Conservation (phyloP, 208 protist genomes). For the Leishmania amazonensis region DNA sequence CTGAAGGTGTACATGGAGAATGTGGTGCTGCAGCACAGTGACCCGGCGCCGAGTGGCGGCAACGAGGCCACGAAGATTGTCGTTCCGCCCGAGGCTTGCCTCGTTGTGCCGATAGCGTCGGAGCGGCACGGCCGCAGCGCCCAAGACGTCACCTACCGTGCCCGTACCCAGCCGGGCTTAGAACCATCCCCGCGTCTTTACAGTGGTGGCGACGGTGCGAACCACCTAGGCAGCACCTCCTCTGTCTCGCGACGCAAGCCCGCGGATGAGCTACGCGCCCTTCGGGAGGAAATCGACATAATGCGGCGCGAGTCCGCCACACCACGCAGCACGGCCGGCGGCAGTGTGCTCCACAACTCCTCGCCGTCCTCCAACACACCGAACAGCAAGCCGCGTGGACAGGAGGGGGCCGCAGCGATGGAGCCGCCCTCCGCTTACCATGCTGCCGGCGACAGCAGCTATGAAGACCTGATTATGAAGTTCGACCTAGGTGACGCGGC, state of each 20-base stretch:
- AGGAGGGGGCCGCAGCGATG: background rate
- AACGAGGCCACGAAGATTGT: conserved; percentile 26
- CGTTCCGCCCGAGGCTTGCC: conserved; percentile 31
- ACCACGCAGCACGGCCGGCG: background rate
- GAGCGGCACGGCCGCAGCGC: background rate
- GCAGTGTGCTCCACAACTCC: background rate
- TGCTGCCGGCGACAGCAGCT: background rate
- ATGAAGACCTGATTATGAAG: conserved; percentile 23
- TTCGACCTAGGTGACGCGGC: background rate
- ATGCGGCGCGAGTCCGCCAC: conserved; percentile 30
- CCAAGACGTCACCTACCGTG: background rate
- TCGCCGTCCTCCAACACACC: conserved; percentile 1
- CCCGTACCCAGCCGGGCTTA: background rate
- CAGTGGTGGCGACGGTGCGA: background rate
- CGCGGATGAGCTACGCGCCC: conserved; percentile 51
- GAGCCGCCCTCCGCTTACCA: background rate
- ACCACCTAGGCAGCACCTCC: background rate
- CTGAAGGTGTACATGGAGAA: conserved; percentile 63
- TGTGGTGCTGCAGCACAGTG: conserved; percentile 35
- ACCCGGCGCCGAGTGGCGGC: conserved; percentile 20
- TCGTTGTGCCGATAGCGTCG: background rate
- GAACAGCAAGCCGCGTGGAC: background rate
- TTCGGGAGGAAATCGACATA: conserved; percentile 40
- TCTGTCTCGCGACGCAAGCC: conserved; percentile 10
- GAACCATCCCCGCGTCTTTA: background rate